These are phyloP conservation scores for Lactarius sanguifluus DNA, from an alignment of 768 basidiomycete genomes.

Conservation along the genomic window DNA sequence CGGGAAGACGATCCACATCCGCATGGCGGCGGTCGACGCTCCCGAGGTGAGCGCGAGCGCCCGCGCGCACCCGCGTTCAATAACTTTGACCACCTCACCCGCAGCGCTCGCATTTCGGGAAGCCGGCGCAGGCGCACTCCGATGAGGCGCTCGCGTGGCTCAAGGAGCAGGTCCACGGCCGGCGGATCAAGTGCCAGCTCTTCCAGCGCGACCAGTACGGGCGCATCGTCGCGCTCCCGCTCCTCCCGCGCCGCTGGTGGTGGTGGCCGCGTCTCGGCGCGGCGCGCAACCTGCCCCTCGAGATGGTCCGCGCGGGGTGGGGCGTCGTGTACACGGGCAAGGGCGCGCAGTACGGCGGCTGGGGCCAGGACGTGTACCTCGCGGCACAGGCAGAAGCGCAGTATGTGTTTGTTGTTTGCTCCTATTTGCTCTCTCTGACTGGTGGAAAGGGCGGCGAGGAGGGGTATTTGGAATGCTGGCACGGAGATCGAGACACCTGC, in stretches of 20 bases:
- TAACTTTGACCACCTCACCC: not conserved
- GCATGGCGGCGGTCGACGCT: conserved; percentile 90
- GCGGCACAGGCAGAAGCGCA: conserved; percentile 63
- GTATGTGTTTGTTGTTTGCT: conserved; percentile 43
- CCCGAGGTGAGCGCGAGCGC: conserved; percentile 62
- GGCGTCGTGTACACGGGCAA: conserved; percentile 73
- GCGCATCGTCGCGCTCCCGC: conserved; percentile 72
- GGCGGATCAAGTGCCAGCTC: conserved; percentile 68
- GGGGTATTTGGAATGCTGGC: conserved; percentile 44
- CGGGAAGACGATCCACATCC: conserved; percentile 80
- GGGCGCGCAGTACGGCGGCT: conserved; percentile 76
- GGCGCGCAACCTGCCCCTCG: conserved; percentile 44
- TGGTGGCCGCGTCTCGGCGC: conserved; percentile 52
- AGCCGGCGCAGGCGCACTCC: conserved; percentile 69
- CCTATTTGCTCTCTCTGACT: not conserved
- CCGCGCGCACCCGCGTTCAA: not conserved
- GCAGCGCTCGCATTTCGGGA: conserved; percentile 83
- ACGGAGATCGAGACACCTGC: conserved; percentile 41
- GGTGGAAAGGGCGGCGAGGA: conserved; percentile 28
- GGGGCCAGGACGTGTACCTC: conserved; percentile 64
- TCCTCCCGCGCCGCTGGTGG: conserved; percentile 45
- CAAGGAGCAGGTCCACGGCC: conserved; percentile 52
- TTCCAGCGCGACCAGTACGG: conserved; percentile 79
- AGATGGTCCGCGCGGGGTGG: conserved; percentile 81
- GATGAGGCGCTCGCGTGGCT: conserved; percentile 78